A percentile compares a stretch with the other conserved stretches of the same genome.
Evolutionary conservation across 106 monocot genomes (phyloP).

Genomic region (Ottelia alismoides): DNA sequence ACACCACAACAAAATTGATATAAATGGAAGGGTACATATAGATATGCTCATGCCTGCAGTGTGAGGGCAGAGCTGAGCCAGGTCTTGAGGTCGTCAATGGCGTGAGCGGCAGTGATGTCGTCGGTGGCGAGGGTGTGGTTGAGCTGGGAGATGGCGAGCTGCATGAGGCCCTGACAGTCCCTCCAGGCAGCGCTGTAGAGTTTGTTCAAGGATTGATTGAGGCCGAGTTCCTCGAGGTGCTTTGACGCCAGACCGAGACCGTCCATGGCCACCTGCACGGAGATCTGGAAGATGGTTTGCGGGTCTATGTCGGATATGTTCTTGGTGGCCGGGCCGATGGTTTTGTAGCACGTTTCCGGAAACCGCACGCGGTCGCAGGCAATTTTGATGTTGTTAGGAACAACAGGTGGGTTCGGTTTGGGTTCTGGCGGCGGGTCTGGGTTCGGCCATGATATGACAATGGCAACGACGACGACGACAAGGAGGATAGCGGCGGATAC

Average conservation of each 20-base stretch:
- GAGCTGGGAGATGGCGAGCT: slow-evolving; percentile 4
- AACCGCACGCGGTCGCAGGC: slow-evolving; percentile 1
- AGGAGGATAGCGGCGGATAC: slow-evolving; percentile 5
- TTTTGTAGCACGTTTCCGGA: slow-evolving; percentile 2
- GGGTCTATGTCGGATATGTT: slow-evolving; percentile 4
- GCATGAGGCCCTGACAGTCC: neutral
- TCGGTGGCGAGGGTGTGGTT: slow-evolving; percentile 1
- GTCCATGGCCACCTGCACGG: neutral
- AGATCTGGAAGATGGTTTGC: neutral
- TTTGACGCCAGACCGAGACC: neutral
- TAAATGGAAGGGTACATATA: too few species aligned
- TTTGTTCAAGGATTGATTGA: neutral
- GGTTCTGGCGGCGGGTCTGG: neutral
- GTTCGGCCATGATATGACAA: neutral
- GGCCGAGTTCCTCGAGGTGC: slow-evolving; percentile 3
- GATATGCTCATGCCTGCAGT: too few species aligned
- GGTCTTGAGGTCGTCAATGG: slow-evolving; percentile 9
- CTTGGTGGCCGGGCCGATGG: neutral
- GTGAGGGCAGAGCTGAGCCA: too few species aligned
- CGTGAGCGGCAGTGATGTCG: slow-evolving; percentile 4
- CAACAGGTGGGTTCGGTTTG: neutral
- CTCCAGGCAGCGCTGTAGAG: neutral
- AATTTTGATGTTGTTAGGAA: slow-evolving; percentile 1
- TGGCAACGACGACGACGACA: slow-evolving; percentile 9
- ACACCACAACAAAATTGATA: too few species aligned